Conservation (phyloP, 164 flowering plant species). For the Sextonia rubra region DNA sequence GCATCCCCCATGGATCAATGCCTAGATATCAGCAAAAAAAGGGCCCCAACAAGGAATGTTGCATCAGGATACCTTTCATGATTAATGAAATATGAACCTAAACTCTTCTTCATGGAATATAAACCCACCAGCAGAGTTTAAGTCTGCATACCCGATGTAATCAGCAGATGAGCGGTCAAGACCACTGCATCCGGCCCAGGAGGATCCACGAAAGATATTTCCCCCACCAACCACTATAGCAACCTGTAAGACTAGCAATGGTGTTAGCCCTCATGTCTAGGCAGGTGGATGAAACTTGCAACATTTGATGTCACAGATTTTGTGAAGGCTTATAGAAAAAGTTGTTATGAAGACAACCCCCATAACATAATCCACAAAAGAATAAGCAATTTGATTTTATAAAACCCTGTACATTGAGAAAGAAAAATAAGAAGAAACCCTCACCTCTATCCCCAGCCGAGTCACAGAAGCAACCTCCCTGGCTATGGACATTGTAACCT, state of each 20-base stretch:
- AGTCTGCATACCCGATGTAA: constrained; percentile 73
- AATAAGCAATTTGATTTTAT: neutral
- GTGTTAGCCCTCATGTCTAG: neutral
- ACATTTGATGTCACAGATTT: neutral
- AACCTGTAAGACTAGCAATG: constrained; percentile 44
- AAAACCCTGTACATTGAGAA: neutral
- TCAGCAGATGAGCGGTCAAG: constrained; percentile 99
- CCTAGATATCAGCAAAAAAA: neutral
- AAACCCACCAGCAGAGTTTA: neutral
- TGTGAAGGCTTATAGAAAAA: too few species aligned
- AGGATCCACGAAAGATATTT: constrained; percentile 88
- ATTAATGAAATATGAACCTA: neutral
- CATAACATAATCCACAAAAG: neutral
- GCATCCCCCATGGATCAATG: neutral
- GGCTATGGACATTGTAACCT: constrained; percentile 94
- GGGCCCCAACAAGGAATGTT: neutral
- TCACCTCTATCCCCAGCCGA: constrained; percentile 89
- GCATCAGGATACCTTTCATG: neutral
- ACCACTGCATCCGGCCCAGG: constrained; percentile 96
- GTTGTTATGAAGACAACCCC: neutral
- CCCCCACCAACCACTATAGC: constrained; percentile 99
- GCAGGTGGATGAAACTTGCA: neutral
- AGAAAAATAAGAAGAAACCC: neutral
- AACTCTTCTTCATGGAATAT: neutral
- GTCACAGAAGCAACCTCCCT: constrained; percentile 95